Conservation (phyloP, 805 yeast genomes). For the Cyberlindnera misumaiensis region DNA sequence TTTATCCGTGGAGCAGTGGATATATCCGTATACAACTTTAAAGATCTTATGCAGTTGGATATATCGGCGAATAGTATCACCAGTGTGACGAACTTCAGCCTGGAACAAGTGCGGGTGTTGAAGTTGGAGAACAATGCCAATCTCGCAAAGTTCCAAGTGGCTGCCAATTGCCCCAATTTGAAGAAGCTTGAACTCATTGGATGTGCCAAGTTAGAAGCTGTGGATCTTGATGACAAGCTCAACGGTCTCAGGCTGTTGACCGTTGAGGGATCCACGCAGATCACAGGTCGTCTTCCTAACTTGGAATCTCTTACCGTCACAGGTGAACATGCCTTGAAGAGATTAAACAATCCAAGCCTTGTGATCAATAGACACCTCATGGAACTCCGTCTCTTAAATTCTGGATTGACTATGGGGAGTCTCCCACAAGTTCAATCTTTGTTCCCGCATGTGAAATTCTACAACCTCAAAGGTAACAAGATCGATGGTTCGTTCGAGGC, state of each 20-base stretch:
- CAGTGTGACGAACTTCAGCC: constrained; percentile 2
- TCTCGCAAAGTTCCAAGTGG: constrained; percentile 2
- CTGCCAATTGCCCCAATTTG: background rate
- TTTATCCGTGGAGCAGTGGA: constrained; percentile 19
- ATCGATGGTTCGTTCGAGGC: constrained; percentile 10
- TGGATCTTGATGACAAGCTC: background rate
- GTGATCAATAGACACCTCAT: constrained; percentile 1
- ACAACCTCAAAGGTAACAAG: constrained; percentile 8
- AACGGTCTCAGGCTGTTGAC: background rate
- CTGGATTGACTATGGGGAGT: background rate
- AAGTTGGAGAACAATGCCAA: constrained; percentile 11
- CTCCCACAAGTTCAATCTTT: background rate
- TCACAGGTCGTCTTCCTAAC: background rate
- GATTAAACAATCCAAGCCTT: background rate
- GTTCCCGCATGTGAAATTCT: constrained; percentile 6
- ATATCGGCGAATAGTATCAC: constrained; percentile 12
- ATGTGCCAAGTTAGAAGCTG: background rate
- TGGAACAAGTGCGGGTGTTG: constrained; percentile 14
- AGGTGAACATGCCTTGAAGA: background rate
- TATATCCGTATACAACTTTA: constrained; percentile 5
- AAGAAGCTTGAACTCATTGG: constrained; percentile 1
- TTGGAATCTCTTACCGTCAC: constrained; percentile 1
- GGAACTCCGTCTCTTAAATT: background rate
- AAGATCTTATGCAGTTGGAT: constrained; percentile 14
- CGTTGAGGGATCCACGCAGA: background rate